phyloP scores from a whole-genome alignment of 495 filamentous ascomycete species.

The Penicillium tannophilum region DNA sequence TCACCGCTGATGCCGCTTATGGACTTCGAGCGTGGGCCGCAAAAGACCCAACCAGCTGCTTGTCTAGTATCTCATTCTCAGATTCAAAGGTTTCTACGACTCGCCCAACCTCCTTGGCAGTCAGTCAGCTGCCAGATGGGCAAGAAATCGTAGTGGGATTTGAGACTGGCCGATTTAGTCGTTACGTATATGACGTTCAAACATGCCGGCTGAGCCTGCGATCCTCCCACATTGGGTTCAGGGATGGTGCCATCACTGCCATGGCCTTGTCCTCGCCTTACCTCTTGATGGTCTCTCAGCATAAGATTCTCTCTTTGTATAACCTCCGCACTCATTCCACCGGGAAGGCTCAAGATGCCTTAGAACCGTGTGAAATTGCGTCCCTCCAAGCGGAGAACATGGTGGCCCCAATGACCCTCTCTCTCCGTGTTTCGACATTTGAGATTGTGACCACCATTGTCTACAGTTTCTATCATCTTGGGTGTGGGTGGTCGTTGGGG shows the following conservation, averaged over 20 bases:
- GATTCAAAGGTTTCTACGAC: background rate
- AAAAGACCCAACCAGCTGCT: conserved; percentile 50
- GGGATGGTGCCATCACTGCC: conserved; percentile 68
- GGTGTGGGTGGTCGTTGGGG: conserved; percentile 80
- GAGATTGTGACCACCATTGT: conserved; percentile 79
- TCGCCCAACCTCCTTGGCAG: conserved; percentile 68
- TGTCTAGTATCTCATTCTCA: conserved; percentile 31
- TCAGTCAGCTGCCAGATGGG: conserved; percentile 42
- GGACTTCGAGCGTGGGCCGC: conserved; percentile 81
- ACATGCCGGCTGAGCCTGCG: conserved; percentile 44
- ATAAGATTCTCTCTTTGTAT: conserved; percentile 75
- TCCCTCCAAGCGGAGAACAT: conserved; percentile 83
- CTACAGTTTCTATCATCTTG: conserved; percentile 62
- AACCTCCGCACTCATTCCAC: conserved; percentile 43
- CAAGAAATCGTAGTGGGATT: conserved; percentile 69
- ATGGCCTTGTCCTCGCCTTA: conserved; percentile 78
- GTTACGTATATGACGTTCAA: conserved; percentile 61
- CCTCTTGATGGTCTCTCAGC: conserved; percentile 72
- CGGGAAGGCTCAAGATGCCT: conserved; percentile 10
- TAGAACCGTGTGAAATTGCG: conserved; percentile 63
- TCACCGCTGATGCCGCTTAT: conserved; percentile 69
- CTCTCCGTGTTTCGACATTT: conserved; percentile 62
- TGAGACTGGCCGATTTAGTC: conserved; percentile 68
- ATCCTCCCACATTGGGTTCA: conserved; percentile 56
- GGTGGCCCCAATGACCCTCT: conserved; percentile 76